Conservation (phyloP, 1,139 yeast species). For the Scheffersomyces illinoinensis region DNA sequence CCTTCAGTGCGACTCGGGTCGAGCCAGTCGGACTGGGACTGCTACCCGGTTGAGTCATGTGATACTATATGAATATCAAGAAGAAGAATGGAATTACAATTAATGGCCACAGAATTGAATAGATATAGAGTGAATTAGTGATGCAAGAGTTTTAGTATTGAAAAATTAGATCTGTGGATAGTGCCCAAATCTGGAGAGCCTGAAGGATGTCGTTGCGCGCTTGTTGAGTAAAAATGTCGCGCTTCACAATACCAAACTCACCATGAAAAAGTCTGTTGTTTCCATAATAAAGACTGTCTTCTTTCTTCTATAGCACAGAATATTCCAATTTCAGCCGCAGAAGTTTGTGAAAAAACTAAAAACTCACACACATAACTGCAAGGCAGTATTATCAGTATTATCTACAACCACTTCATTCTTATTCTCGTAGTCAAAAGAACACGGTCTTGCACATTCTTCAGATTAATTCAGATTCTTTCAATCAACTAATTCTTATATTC, state of each 20-base stretch:
- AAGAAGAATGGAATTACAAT: too few species aligned
- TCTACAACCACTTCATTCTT: background rate
- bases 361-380: background rate
- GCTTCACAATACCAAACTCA: background rate
- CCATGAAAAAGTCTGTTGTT: background rate
- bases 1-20: constrained; percentile 8
- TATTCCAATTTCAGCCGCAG: background rate
- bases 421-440: background rate
- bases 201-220: background rate
- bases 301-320: background rate
- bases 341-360: background rate
- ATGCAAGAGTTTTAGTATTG: background rate
- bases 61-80: constrained; percentile 3
- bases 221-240: background rate
- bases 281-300: background rate
- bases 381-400: background rate
- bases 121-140: too few species aligned
- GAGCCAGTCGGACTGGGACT: background rate
- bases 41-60: background rate
- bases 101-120: background rate
- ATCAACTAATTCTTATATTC: background rate
- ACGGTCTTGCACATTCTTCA: background rate
- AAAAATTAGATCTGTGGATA: background rate
- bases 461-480: background rate
- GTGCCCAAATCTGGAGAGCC: background rate